Evolutionary conservation across 2,329 filamentous ascomycete genomes (phyloP), one percentile per base, ranked within the genome.

Genomic region (Achaetomium macrosporum): DNA sequence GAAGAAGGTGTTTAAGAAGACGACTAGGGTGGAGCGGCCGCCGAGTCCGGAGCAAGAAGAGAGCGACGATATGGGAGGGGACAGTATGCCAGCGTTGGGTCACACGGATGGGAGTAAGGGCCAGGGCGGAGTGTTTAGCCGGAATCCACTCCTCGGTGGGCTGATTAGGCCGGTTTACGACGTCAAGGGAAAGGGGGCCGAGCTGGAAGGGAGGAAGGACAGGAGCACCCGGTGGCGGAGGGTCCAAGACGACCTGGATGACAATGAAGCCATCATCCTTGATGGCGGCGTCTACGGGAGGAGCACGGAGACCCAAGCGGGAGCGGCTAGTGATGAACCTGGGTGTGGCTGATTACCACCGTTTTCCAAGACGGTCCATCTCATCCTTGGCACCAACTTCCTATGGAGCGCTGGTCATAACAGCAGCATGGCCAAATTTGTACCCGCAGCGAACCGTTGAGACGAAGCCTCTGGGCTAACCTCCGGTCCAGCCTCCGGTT

Each of bases 1-100:
- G 0, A 85, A 86, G 16, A 90, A 85, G 62, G 82, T 95, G 2
- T 83, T 93, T 5, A 82, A 80, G 55, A 81, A 81, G 61, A 88
- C 88, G 79, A 81, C 79, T 15, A 78, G 83, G 5, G 68, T 79
- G 17, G 83, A 86, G 57, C 73, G 78, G 43, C 81, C 79, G 4
- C 71, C 71, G 3, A 80, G 75, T 7, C 83, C 83, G 0, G 73
- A 74, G 8, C 72, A 73, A 0, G 69, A 71, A 1, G 66, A 69
- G 12, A 61, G 64, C 1, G 61, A 62, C 0, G 65, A 69, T 55
- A 51, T 71, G 56, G 65, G 31, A 59, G 66, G 60, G 67, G 55
- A 63, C 63, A 51, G 58, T 36, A 51, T 42, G 15, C 47, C 58
- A 0, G 56, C 54, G 8, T 49, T 70, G 49, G 66, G 59, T 45